These are phyloP conservation scores for Penicillium lagena DNA, from an alignment of 495 filamentous ascomycete genomes.

Conservation along the genomic window DNA sequence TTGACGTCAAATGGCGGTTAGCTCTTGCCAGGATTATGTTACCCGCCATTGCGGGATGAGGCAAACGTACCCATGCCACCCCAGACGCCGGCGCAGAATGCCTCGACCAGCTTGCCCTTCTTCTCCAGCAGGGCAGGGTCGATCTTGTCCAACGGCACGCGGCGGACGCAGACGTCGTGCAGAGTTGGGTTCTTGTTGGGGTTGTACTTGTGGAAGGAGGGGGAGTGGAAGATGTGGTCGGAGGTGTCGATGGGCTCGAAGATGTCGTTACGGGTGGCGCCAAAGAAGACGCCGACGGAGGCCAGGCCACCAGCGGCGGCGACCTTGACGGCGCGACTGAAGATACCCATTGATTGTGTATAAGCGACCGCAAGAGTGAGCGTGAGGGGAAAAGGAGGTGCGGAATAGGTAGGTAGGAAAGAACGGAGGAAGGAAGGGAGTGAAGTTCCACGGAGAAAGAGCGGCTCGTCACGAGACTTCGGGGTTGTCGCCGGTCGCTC, in stretches of 20 bases:
- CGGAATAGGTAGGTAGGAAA: not conserved
- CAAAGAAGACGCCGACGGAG: slow-evolving; percentile 36
- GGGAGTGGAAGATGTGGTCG: slow-evolving; percentile 57
- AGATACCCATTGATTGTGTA: slow-evolving; percentile 37
- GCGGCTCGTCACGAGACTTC: not conserved
- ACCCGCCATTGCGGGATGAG: not conserved
- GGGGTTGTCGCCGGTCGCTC: not conserved
- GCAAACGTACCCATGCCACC: slow-evolving; percentile 51
- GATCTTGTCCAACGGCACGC: slow-evolving; percentile 55
- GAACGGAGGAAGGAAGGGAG: not conserved
- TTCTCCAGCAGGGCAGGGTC: slow-evolving; percentile 57
- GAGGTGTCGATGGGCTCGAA: slow-evolving; percentile 43
- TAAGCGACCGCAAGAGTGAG: not conserved
- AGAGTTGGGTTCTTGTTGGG: slow-evolving; percentile 52
- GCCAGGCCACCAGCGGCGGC: slow-evolving; percentile 33
- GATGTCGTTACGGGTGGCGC: slow-evolving; percentile 36
- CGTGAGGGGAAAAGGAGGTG: not conserved
- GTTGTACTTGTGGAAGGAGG: slow-evolving; percentile 52
- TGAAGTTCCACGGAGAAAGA: too few relatives aligned
- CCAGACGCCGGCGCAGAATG: slow-evolving; percentile 63
- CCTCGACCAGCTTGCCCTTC: slow-evolving; percentile 51
- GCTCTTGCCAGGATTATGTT: slow-evolving; percentile 9
- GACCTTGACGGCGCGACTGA: slow-evolving; percentile 36
- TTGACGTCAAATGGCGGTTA: too few relatives aligned
- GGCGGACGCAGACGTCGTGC: slow-evolving; percentile 57